Conservation (phyloP, 495 filamentous ascomycete genomes). For the Hypoxylon trugodes region DNA sequence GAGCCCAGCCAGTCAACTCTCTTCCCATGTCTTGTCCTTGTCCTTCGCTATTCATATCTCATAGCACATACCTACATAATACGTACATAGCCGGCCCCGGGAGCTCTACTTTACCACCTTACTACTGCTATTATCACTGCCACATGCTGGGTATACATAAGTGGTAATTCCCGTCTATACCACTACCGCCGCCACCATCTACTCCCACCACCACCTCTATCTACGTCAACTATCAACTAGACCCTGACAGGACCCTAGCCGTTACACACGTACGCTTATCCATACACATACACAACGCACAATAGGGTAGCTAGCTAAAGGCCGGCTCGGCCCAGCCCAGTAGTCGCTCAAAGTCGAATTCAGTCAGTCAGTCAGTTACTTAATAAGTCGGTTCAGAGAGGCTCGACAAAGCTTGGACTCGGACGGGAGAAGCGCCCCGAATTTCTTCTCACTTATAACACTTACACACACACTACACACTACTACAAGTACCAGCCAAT, state of each 20-base stretch:
- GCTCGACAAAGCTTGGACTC: constrained; percentile 13
- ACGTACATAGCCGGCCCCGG: constrained; percentile 9
- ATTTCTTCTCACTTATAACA: too few relatives aligned
- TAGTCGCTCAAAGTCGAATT: constrained; percentile 3
- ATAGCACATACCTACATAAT: constrained; percentile 16
- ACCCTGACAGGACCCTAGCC: constrained; percentile 34
- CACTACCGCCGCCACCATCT: neutral
- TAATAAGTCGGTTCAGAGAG: constrained; percentile 5
- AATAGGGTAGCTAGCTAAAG: constrained; percentile 9
- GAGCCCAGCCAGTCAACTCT: constrained; percentile 8
- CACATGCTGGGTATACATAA: too few relatives aligned
- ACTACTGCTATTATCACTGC: constrained; percentile 2
- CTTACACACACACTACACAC: too few relatives aligned
- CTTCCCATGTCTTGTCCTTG: too few relatives aligned
- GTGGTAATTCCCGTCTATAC: neutral
- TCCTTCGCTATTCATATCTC: constrained; percentile 31
- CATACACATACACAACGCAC: constrained; percentile 3
- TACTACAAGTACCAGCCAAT: constrained; percentile 41
- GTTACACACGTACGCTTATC: constrained; percentile 20
- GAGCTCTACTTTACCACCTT: constrained; percentile 5
- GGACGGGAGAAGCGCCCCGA: constrained; percentile 4
- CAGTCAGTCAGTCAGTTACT: too few relatives aligned
- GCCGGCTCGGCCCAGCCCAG: constrained; percentile 26
- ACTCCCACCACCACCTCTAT: constrained; percentile 6
- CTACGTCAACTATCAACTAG: neutral